Conservation (phyloP, 805 yeast genomes). For the Kodamaea lidongshanica region DNA sequence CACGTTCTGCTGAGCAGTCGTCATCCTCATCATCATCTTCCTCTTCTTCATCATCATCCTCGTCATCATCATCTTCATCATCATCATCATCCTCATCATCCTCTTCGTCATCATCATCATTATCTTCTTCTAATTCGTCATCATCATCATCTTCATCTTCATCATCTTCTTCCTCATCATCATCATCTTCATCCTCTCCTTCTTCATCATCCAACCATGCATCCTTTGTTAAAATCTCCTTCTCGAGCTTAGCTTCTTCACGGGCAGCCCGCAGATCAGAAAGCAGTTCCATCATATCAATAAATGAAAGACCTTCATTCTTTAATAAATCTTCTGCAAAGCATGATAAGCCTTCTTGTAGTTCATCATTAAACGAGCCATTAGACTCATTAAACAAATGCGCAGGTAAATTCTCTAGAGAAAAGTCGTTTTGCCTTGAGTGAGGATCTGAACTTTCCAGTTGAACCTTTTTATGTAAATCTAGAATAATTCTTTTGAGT, state of each 20-base stretch:
- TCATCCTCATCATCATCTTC: slow-evolving; percentile 33
- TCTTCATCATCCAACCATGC: slow-evolving; percentile 22
- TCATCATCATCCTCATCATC: slow-evolving; percentile 11
- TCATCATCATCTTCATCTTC: slow-evolving; percentile 24
- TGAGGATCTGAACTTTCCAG: no score
- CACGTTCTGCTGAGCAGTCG: slow-evolving; percentile 30
- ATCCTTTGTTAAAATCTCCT: slow-evolving; percentile 7
- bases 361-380: slow-evolving; percentile 15
- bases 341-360: slow-evolving; percentile 22
- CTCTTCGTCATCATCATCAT: slow-evolving; percentile 38
- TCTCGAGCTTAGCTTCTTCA: slow-evolving; percentile 19
- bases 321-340: slow-evolving; percentile 75
- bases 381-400: slow-evolving; percentile 4
- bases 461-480: slow-evolving; percentile 19
- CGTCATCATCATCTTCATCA: slow-evolving; percentile 23
- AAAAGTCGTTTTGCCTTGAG: no score
- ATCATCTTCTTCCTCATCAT: slow-evolving; percentile 23
- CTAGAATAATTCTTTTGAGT: slow-evolving; percentile 20
- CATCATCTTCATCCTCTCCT: neutral
- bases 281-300: slow-evolving; percentile 72
- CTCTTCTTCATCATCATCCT: slow-evolving; percentile 45
- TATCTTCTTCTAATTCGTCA: slow-evolving; percentile 34
- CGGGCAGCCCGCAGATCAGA: slow-evolving; percentile 44
- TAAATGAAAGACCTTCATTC: slow-evolving; percentile 71
- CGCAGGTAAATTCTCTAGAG: no score